Evolutionary conservation across 495 filamentous ascomycete species (phyloP), one percentile per base, ranked within the genome.

Genomic region (Neurospora intermedia): DNA sequence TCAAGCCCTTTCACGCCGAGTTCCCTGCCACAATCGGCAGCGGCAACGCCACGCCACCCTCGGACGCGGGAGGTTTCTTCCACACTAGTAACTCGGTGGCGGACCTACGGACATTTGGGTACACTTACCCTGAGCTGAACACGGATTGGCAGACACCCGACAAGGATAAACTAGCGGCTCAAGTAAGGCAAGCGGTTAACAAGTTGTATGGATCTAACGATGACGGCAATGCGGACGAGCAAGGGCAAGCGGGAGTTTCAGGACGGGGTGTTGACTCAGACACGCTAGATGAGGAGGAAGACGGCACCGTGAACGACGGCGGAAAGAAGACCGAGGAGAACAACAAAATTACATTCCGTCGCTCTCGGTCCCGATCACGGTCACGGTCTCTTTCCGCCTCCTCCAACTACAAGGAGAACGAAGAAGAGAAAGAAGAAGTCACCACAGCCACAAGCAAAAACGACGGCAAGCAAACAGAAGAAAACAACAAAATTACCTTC

Each of bases 41-140:
- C 27, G 48, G 48, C 20, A 59, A 27, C 48, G 20, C 43, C 18
- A 75, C 1, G 69, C 27, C 54, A 35, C 54, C 54, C 15, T 66
- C 54, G 15, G 54, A 66, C 7, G 15, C 54, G 54, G 54, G 54
- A 38, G 54, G 54, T 35, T 66, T 31, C 11, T 82, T 86, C 73
- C 80, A 81, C 74, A 86, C 83, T 8, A 82, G 83, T 20, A 74
- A 79, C n/a, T 78, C 77, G 6, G 80, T 82, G 13, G 72, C 78
- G 0, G 71, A 73, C 1, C 75, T 78, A 20, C 75, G 75, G 16
- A 62, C 62, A 2, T 80, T 88, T 39, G 85, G 85, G 18, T 87
- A 88, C 71, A 82, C 82, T 3, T 86, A 87, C 73, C 81, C 84
- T 0, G 85, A 87, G 70, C 69, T 78, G 13, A 74, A 82, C 45